Evolutionary conservation across 1,139 yeast genomes (phyloP).

Genomic region (Taphrina populina): DNA sequence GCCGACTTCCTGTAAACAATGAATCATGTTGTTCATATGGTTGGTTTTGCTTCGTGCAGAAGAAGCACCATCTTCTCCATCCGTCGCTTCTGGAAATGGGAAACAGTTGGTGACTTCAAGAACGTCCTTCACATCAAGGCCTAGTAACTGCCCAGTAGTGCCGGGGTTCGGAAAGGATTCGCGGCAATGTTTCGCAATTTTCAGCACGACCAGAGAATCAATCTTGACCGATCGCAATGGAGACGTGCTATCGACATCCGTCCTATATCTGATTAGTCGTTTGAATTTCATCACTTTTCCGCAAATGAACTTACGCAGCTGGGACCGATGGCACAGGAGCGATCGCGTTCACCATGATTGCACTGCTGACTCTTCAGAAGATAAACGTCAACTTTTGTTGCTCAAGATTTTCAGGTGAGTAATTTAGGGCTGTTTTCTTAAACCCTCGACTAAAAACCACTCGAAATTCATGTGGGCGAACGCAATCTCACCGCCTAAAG

Average conservation of each 20-base stretch:
- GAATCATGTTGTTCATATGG: conserved; percentile 69
- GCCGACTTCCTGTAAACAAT: conserved; percentile 61
- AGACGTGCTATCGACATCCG: conserved; percentile 35
- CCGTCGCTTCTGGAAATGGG: conserved; percentile 57
- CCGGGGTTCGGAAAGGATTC: conserved; percentile 62
- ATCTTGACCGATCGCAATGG: conserved; percentile 36
- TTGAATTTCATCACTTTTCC: neutral
- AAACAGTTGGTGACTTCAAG: conserved; percentile 59
- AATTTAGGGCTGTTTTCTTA: too few relatives aligned
- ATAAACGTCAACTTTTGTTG: too few relatives aligned
- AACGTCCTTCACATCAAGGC: conserved; percentile 62
- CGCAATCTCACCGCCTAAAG: too few relatives aligned
- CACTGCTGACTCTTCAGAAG: neutral
- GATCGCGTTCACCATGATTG: conserved; percentile 27
- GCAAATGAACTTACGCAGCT: conserved; percentile 11
- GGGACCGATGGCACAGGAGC: conserved; percentile 32
- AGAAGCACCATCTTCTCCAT: conserved; percentile 46
- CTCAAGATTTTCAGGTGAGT: too few relatives aligned
- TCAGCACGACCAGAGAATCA: conserved; percentile 54
- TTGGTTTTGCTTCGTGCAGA: conserved; percentile 41
- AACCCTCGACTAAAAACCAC: too few relatives aligned
- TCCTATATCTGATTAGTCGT: too few relatives aligned
- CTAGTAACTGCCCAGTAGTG: conserved; percentile 74
- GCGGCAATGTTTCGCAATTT: conserved; percentile 70
- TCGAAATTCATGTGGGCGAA: too few relatives aligned